Evolutionary conservation across 768 basidiomycete species (phyloP), one percentile per base, ranked within the genome.

Genomic region (Lentinula aciculospora): DNA sequence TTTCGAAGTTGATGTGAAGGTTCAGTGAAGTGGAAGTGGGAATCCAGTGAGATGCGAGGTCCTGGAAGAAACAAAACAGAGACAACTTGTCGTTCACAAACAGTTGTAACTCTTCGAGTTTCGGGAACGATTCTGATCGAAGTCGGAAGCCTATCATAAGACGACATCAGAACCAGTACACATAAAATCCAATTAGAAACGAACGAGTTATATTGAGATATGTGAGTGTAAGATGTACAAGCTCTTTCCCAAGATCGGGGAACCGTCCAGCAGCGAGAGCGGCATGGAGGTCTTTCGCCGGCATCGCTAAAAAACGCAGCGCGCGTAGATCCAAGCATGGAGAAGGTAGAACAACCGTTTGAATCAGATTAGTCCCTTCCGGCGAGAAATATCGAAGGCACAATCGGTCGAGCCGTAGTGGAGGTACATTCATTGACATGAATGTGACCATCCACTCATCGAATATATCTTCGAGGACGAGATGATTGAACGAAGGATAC

Each of bases 381-480:
- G 25, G 17, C 28, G 32, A 56, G 40, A 42, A 42, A 19, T 56
- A 34, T 3, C 42, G 39, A n/a, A 56, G 40, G 25, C 54, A 56
- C 9, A 56, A 42, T 4, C 54, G 39, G 10, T 56, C 54, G 12
- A 56, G n/a, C 27, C n/a, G n/a, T 6, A 46, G 28, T n/a, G 39
- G 44, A n/a, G 27, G 13, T 28, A 42, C 9, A 31, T 28, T 28
- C 44, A 21, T n/a, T 10, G 39, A 42, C 17, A 40, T 28, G 23
- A 42, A 46, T 12, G 29, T 31, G n/a, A 23, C 13, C 17, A 15
- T 6, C 54, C 54, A 56, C 28, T 56, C 40, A 40, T 56, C 54
- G n/a, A 56, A 46, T 42, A 56, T 56, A 40, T 46, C 54, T 46
- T 56, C 54, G 13, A 56, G 27, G 15, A 56, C 17, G 6, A 44